These are phyloP conservation scores for Biscogniauxia sp. DNA, from an alignment of 2,329 filamentous ascomycete genomes.

Conservation along the genomic window DNA sequence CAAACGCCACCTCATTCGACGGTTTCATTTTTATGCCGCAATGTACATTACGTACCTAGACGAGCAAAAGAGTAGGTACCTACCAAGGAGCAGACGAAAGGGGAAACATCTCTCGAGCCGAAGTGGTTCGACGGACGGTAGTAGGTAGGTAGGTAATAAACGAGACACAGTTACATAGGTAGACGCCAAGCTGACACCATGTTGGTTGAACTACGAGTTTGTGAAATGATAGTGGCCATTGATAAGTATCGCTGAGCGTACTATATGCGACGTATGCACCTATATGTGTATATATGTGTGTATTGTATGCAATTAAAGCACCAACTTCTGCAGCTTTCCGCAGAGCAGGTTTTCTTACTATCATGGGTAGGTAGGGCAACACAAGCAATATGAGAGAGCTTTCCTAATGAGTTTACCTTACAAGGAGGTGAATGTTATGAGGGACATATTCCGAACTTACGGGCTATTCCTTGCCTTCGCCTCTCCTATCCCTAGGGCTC, in stretches of 20 bases:
- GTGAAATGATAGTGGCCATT: neutral
- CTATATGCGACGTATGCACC: neutral
- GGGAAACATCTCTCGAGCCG: neutral
- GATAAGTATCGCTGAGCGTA: too few relatives aligned
- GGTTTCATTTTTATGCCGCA: neutral
- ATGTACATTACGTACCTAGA: neutral
- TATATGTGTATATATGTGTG: too few relatives aligned
- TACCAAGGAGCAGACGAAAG: neutral
- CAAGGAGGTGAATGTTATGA: too few relatives aligned
- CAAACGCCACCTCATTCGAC: neutral
- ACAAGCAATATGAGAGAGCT: too few relatives aligned
- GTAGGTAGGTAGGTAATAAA: neutral
- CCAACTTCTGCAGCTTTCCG: neutral
- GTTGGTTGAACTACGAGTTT: neutral
- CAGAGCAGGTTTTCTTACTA: too few relatives aligned
- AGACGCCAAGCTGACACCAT: neutral
- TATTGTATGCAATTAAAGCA: too few relatives aligned
- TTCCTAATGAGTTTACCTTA: too few relatives aligned
- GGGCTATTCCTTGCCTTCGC: neutral
- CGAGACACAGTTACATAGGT: too few relatives aligned
- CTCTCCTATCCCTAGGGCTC: neutral
- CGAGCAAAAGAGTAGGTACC: too few relatives aligned
- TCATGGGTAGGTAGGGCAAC: too few relatives aligned
- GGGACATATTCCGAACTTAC: too few relatives aligned
- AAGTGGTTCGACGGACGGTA: neutral